Conservation (phyloP, 148 eudicot species). For the Oxyria digyna region DNA sequence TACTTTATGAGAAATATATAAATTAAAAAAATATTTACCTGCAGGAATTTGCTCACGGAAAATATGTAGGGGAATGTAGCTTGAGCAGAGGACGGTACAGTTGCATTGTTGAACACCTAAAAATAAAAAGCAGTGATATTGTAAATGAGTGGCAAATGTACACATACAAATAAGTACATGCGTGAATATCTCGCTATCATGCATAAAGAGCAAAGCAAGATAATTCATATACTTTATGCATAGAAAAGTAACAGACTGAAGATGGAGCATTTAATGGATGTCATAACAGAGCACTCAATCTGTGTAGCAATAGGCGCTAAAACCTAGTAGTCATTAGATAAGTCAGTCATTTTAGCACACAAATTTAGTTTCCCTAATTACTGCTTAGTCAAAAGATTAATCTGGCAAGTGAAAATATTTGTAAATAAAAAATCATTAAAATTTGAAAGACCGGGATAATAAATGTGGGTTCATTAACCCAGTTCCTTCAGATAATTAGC, state of each 20-base stretch:
- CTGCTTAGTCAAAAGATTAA: no score
- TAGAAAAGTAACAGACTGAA: neutral
- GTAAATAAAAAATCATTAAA: neutral
- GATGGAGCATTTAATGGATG: neutral
- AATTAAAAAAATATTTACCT: conserved; percentile 26
- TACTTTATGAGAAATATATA: neutral
- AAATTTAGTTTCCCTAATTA: neutral
- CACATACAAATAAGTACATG: neutral
- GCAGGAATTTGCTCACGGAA: conserved; percentile 86
- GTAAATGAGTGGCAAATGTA: neutral
- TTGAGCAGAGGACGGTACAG: conserved; percentile 81
- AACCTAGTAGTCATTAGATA: neutral
- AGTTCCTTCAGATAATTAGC: neutral
- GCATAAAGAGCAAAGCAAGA: neutral
- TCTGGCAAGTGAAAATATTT: neutral
- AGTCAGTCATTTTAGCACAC: neutral
- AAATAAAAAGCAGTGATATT: neutral
- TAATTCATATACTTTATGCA: neutral
- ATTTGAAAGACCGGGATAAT: neutral
- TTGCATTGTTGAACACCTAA: conserved; percentile 67
- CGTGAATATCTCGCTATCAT: neutral
- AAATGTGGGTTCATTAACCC: neutral
- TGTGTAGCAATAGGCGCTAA: neutral
- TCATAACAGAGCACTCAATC: neutral
- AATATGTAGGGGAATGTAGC: conserved; percentile 78